Base-by-base conservation (phyloP, 805 yeast species). In the Hanseniaspora guilliermondii region DNA sequence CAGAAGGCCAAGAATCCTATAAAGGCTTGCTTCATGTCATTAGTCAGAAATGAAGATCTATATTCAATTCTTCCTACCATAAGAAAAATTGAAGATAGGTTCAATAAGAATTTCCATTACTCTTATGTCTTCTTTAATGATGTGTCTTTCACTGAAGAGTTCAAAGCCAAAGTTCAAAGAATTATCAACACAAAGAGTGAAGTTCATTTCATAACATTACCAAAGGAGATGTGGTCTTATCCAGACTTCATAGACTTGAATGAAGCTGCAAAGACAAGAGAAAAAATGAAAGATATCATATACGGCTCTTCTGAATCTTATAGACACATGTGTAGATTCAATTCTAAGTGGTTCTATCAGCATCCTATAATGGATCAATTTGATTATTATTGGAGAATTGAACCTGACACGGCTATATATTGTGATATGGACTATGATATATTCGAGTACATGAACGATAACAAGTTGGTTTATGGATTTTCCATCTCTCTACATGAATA, bases 111-210 rank as follows among this genome's bases (percentile, higher is more conserved):
- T 58, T 88, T 64, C 69, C 78, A 85, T 59, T 89, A 89, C 66
- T 95, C 87, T 65, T 89, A 96, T 96, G 89, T 88, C 16, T 89
- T 89, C 68, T 71, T 91, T 60, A 89, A 89, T 69, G 91, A 91
- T 65, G 81, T 76, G 55, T 81, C 77, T 22, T 89, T 87, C 67
- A 71, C 75, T 35, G 83, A 82, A 1, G 86, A 83, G 55, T 88
- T 89, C 70, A 82, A 78, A 64, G 62, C 63, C 3, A 68, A 71
- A 39, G 76, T 87, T 12, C 56, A 74, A 0, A 65, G 73, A 2
- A 70, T 81, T 55, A 79, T 80, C 32, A 75, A 83, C 53, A 32
- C 49, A 9, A n/a, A 39, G 9, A 95, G 96, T 47, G 73, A 69
- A 37, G 79, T 83, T 48, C 76, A 78, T 65, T 89, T 80, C 65